Conservation (phyloP, 352 stramenopile genomes). For the Globisporangium echinulatum region DNA sequence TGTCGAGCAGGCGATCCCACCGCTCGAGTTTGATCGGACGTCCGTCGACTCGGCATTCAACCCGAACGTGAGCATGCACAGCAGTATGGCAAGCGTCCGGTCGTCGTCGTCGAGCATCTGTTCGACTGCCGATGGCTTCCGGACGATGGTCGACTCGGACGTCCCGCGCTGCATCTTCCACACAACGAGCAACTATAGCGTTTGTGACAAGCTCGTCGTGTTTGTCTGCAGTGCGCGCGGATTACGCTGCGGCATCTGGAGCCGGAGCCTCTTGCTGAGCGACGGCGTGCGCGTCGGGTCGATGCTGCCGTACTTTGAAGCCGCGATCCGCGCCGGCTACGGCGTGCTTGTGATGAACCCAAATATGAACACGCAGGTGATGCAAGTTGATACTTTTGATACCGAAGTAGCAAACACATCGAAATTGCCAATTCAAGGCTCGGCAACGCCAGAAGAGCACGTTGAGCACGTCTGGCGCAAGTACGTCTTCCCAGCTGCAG, state of each 20-base stretch:
- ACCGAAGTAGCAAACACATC: too few species aligned
- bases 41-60: slow-evolving; percentile 45
- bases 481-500: slow-evolving; percentile 74
- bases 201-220: slow-evolving; percentile 73
- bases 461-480: slow-evolving; percentile 85
- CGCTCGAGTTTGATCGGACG: slow-evolving; percentile 50
- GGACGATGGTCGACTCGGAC: slow-evolving; percentile 77
- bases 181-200: slow-evolving; percentile 66
- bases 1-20: slow-evolving; percentile 70
- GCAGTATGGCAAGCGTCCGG: slow-evolving; percentile 26
- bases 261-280: slow-evolving; percentile 71
- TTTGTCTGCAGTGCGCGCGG: slow-evolving; percentile 79
- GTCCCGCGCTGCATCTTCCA: slow-evolving; percentile 80
- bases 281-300: slow-evolving; percentile 85
- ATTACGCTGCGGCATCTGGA: slow-evolving; percentile 85
- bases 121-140: slow-evolving; percentile 73
- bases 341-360: slow-evolving; percentile 86
- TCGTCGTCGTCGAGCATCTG: slow-evolving; percentile 78
- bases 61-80: slow-evolving; percentile 25
- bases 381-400: slow-evolving; percentile 13
- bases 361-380: slow-evolving; percentile 87
- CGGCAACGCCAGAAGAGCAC: slow-evolving; percentile 82
- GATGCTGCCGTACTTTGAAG: slow-evolving; percentile 86
- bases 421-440: slow-evolving; percentile 81
- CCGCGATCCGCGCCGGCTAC: slow-evolving; percentile 66